These are phyloP conservation scores for Acacia acuminata DNA, from an alignment of 306 rosid species.

Conservation along the genomic window DNA sequence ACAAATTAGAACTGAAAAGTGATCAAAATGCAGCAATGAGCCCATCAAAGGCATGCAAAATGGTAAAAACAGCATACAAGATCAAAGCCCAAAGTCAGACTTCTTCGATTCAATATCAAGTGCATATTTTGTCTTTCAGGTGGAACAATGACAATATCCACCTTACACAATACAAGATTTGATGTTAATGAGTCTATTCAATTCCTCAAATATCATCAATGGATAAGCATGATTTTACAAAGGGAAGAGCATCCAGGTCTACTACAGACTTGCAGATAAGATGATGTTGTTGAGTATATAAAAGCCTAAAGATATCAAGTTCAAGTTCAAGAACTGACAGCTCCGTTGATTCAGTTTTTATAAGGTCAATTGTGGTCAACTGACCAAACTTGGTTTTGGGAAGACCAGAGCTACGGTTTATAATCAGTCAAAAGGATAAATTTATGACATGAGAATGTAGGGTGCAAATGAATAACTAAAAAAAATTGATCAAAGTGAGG, in stretches of 20 bases:
- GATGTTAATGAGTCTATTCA: slow-evolving; percentile 21
- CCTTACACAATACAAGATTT: slow-evolving; percentile 11
- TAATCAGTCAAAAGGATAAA: slow-evolving; percentile 3
- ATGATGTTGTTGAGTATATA: slow-evolving; percentile 5
- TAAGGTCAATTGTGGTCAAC: not conserved
- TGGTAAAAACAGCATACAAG: not conserved
- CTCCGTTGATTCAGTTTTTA: not conserved
- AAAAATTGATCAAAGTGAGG: not conserved
- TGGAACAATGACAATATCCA: slow-evolving; percentile 18
- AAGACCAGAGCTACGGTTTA: not conserved
- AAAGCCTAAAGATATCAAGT: slow-evolving; percentile 12
- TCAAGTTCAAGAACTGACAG: not conserved
- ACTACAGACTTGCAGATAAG: slow-evolving; percentile 3
- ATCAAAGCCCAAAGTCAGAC: not conserved
- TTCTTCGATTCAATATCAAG: not conserved
- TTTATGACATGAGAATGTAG: not conserved
- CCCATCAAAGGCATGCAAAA: slow-evolving; percentile 11
- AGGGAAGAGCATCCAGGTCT: slow-evolving; percentile 1
- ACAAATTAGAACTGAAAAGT: slow-evolving; percentile 8
- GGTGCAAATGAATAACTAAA: not conserved
- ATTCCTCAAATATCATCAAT: slow-evolving; percentile 13
- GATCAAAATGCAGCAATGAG: slow-evolving; percentile 9
- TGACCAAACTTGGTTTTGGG: slow-evolving; percentile 1
- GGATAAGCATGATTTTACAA: slow-evolving; percentile 8
- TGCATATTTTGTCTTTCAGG: slow-evolving; percentile 4